Evolutionary conservation across 2,329 filamentous ascomycete species (phyloP).

Genomic region (Tricladium varicosporioides): DNA sequence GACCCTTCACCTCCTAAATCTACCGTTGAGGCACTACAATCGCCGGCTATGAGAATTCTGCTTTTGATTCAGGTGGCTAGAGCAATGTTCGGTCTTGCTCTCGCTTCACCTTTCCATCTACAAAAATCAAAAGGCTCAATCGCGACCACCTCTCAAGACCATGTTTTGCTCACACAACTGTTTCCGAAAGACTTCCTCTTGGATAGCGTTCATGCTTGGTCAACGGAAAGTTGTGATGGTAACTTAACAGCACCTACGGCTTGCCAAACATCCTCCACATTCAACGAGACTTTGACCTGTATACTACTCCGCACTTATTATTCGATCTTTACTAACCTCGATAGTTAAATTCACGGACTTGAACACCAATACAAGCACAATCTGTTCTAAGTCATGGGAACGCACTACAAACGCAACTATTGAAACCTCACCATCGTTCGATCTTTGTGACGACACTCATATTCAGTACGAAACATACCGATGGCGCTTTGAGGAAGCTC

Average conservation of each 20-base stretch:
- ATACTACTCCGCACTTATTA: not conserved
- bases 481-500: not conserved
- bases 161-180: not conserved
- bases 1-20: no score
- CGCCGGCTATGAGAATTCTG: not conserved
- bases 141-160: no score
- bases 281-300: slow-evolving; percentile 18
- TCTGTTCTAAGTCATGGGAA: slow-evolving; percentile 25
- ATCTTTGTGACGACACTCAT: slow-evolving; percentile 13
- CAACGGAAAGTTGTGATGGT: not conserved
- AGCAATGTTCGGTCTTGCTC: not conserved
- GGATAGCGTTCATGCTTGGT: slow-evolving; percentile 10
- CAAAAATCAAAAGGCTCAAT: no score
- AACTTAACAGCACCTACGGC: not conserved
- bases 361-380: slow-evolving; percentile 30
- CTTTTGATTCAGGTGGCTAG: not conserved
- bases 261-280: not conserved
- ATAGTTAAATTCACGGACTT: slow-evolving; percentile 30
- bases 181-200: slow-evolving; percentile 12
- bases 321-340: not conserved
- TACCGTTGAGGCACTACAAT: not conserved
- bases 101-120: not conserved
- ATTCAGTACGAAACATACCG: not conserved
- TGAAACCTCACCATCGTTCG: slow-evolving; percentile 17
- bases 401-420: slow-evolving; percentile 11